Evolutionary conservation across 176 grass and related monocot species (phyloP).

Genomic region (Musa itinerans): DNA sequence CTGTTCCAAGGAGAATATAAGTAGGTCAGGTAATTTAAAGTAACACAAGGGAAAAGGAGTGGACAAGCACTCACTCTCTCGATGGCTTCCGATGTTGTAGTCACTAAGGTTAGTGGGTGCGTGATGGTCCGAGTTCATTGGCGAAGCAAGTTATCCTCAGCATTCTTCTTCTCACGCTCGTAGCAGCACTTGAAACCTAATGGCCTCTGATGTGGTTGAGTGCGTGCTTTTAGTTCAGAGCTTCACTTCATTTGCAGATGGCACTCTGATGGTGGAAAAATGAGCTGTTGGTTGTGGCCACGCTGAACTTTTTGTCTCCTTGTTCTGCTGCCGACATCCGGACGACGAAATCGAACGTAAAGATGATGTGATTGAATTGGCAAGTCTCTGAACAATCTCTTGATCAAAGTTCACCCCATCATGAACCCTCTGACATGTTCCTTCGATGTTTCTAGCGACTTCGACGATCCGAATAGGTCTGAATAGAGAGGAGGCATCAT

Average conservation of each 20-base stretch:
- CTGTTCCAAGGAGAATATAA: not conserved
- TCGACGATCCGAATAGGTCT: too few species aligned
- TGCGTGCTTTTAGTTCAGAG: not conserved
- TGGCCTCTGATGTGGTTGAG: not conserved
- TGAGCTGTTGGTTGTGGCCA: not conserved
- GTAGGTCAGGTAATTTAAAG: not conserved
- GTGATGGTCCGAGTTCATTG: constrained; percentile 3
- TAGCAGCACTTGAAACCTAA: not conserved
- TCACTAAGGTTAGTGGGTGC: constrained; percentile 1
- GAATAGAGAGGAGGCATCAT: too few species aligned
- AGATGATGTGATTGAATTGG: too few species aligned
- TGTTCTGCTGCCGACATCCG: not conserved
- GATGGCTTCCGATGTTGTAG: constrained; percentile 10
- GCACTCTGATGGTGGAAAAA: not conserved
- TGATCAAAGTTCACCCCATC: too few species aligned
- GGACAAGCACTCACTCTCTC: not conserved
- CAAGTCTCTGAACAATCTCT: too few species aligned
- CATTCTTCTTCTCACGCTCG: too few species aligned
- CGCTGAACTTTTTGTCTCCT: not conserved
- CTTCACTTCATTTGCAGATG: not conserved
- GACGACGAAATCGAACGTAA: not conserved
- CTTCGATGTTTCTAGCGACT: too few species aligned
- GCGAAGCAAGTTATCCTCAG: not conserved
- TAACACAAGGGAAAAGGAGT: too few species aligned
- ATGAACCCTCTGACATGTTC: too few species aligned